phyloP scores from a whole-genome alignment of 2,329 filamentous ascomycete genomes.

The Monilinia fructigena region DNA sequence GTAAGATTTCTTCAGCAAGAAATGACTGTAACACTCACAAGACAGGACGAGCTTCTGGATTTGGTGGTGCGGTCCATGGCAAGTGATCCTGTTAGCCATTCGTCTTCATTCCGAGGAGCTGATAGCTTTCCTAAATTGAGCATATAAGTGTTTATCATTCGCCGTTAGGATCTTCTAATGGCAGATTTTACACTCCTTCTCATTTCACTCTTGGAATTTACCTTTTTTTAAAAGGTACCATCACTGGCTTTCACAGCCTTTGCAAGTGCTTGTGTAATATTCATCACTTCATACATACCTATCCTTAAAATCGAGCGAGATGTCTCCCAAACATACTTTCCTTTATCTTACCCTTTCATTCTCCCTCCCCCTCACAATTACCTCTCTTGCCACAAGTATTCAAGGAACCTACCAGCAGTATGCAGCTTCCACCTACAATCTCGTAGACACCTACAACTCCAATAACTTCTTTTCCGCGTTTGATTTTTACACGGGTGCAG shows the following conservation, averaged over 20 bases:
- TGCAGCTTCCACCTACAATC: slow-evolving; percentile 42
- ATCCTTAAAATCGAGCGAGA: not conserved
- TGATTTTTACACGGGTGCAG: slow-evolving; percentile 54
- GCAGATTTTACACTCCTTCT: slow-evolving; percentile 17
- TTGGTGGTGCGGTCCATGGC: slow-evolving; percentile 11
- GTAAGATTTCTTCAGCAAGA: not conserved
- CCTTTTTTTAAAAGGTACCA: slow-evolving; percentile 10
- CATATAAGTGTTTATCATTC: slow-evolving; percentile 12
- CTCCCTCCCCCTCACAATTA: slow-evolving; percentile 1
- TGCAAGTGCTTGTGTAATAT: slow-evolving; percentile 1
- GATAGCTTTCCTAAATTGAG: slow-evolving; percentile 1
- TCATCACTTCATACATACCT: not conserved
- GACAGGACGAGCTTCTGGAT: not conserved
- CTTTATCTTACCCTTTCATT: not conserved
- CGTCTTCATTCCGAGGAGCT: not conserved
- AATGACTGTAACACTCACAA: slow-evolving; percentile 8
- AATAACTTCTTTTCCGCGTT: slow-evolving; percentile 50
- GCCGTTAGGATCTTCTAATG: not conserved
- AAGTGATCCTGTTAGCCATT: slow-evolving; percentile 11
- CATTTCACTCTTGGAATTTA: slow-evolving; percentile 2
- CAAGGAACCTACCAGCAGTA: slow-evolving; percentile 11
- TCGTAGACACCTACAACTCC: slow-evolving; percentile 47
- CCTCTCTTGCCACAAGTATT: not conserved
- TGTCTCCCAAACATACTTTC: slow-evolving; percentile 6
- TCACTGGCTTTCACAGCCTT: not conserved